These are phyloP conservation scores for Aspergillus mulundensis DNA, from an alignment of 495 filamentous ascomycete genomes.

Conservation along the genomic window DNA sequence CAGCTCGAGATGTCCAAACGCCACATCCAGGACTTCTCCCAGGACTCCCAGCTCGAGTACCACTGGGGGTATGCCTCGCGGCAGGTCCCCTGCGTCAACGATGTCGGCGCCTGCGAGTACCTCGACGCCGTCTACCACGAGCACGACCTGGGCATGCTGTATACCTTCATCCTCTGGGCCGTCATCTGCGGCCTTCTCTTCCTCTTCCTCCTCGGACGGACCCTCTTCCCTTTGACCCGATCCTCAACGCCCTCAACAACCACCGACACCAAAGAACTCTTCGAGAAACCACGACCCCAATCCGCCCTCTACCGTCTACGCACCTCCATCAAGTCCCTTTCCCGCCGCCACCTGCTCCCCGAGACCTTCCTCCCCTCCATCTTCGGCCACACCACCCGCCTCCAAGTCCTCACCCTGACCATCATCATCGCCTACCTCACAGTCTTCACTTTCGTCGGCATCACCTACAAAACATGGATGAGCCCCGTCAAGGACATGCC, in stretches of 20 bases:
- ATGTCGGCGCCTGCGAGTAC: constrained; percentile 59
- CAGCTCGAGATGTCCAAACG: constrained; percentile 2
- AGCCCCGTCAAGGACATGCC: constrained; percentile 50
- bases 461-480: constrained; percentile 55
- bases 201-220: constrained; percentile 38
- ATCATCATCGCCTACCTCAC: constrained; percentile 50
- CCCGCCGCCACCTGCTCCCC: constrained; percentile 34
- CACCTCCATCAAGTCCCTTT: constrained; percentile 13
- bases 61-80: constrained; percentile 62
- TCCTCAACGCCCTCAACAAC: constrained; percentile 3
- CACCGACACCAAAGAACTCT: not conserved
- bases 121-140: constrained; percentile 57
- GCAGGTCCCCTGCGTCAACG: constrained; percentile 55
- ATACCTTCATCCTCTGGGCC: constrained; percentile 59
- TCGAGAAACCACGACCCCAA: constrained; percentile 2
- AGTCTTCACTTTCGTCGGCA: constrained; percentile 61
- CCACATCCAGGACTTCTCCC: constrained; percentile 39
- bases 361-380: constrained; percentile 30
- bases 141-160: constrained; percentile 57
- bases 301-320: constrained; percentile 12
- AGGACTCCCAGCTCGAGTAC: constrained; percentile 37
- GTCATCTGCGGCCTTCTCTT: constrained; percentile 49
- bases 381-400: constrained; percentile 36
- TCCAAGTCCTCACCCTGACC: constrained; percentile 49
- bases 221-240: constrained; percentile 13